phyloP scores from a whole-genome alignment of 306 rosid genomes.

The Fragaria nilgerrensis region DNA sequence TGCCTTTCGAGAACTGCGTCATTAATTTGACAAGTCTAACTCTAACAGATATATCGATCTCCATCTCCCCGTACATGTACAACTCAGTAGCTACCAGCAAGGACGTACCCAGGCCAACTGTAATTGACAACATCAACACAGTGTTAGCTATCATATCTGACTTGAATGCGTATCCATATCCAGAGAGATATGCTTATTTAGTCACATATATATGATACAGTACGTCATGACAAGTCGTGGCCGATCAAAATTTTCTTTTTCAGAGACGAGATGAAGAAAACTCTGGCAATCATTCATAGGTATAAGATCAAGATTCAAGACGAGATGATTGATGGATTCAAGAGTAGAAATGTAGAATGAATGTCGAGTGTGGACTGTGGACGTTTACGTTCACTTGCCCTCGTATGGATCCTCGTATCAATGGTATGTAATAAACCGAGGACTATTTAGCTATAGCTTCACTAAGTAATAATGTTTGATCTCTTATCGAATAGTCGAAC shows the following conservation, averaged over 20 bases:
- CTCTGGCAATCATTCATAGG: too few species aligned
- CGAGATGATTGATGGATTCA: background rate
- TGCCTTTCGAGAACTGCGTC: background rate
- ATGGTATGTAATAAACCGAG: too few species aligned
- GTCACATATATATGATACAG: background rate
- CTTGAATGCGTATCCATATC: conserved; percentile 4
- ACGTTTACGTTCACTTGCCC: background rate
- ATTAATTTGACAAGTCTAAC: background rate
- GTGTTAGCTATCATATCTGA: conserved; percentile 13
- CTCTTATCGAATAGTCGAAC: background rate
- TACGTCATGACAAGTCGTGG: background rate
- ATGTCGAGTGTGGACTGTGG: background rate
- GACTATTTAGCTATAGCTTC: background rate
- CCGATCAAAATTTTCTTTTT: background rate
- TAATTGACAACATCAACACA: conserved; percentile 32
- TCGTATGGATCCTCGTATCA: too few species aligned
- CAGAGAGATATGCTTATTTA: background rate
- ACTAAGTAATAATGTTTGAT: too few species aligned
- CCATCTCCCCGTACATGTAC: conserved; percentile 12
- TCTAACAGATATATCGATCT: background rate
- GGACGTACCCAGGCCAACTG: conserved; percentile 43
- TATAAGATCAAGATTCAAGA: too few species aligned
- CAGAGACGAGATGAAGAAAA: background rate
- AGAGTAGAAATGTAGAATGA: background rate
- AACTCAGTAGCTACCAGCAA: conserved; percentile 8